phyloP scores from a whole-genome alignment of 106 monocot species.

The Alisma plantagoaquatica region DNA sequence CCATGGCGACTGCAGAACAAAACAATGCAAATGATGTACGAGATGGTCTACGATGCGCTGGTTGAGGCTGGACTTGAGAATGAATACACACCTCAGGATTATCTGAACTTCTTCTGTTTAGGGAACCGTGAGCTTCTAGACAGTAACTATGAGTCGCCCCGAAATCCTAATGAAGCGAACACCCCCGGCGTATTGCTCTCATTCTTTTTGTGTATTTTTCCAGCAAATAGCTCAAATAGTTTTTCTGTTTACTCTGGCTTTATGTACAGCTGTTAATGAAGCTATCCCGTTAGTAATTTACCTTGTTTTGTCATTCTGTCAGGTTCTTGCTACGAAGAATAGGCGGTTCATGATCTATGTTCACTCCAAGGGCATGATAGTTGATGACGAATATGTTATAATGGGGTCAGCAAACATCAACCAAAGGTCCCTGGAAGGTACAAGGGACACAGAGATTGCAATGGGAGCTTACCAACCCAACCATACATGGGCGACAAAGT shows the following conservation, averaged over 20 bases:
- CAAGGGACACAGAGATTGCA: too few relatives aligned
- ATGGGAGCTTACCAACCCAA: too few relatives aligned
- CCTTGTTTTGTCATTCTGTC: too few relatives aligned
- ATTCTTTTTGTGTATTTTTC: too few relatives aligned
- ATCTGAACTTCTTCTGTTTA: slow-evolving; percentile 90
- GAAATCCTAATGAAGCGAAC: slow-evolving; percentile 19
- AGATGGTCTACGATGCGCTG: slow-evolving; percentile 72
- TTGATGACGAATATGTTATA: too few relatives aligned
- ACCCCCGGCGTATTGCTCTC: slow-evolving; percentile 36
- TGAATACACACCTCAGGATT: slow-evolving; percentile 74
- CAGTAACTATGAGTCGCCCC: slow-evolving; percentile 1
- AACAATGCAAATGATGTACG: slow-evolving; percentile 99
- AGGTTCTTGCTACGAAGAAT: slow-evolving; percentile 56
- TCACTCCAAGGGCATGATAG: slow-evolving; percentile 91
- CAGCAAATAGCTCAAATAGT: too few relatives aligned
- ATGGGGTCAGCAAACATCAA: too few relatives aligned
- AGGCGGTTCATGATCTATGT: slow-evolving; percentile 92
- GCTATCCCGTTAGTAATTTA: too few relatives aligned
- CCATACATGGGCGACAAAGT: slow-evolving; percentile 70
- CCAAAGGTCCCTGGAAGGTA: too few relatives aligned
- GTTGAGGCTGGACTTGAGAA: slow-evolving; percentile 69
- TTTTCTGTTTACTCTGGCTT: too few relatives aligned
- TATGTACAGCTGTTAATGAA: too few relatives aligned
- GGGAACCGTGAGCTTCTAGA: slow-evolving; percentile 70
- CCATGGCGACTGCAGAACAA: slow-evolving; percentile 88